Evolutionary conservation across 495 filamentous ascomycete species (phyloP).

Genomic region (Amorphotheca resinae): DNA sequence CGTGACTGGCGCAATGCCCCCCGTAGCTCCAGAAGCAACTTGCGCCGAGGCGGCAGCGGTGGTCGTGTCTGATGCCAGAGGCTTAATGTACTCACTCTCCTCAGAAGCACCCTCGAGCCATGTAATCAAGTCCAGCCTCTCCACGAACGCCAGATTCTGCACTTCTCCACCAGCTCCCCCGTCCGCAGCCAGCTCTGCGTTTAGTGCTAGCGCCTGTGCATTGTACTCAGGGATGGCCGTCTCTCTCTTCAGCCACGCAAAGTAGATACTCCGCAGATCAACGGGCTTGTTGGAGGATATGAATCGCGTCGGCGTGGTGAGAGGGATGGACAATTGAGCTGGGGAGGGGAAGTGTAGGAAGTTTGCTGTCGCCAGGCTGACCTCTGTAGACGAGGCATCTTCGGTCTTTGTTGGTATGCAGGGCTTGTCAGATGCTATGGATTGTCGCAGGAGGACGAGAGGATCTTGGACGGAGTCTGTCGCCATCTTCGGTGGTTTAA

Average conservation of each 20-base stretch:
- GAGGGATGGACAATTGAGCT: constrained; percentile 49
- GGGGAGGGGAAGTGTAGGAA: constrained; percentile 67
- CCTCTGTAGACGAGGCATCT: constrained; percentile 27
- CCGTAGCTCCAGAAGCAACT: constrained; percentile 37
- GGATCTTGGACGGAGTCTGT: constrained; percentile 45
- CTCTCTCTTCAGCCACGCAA: constrained; percentile 88
- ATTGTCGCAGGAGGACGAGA: constrained; percentile 64
- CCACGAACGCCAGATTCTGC: constrained; percentile 77
- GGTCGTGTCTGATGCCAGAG: constrained; percentile 48
- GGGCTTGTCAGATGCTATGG: constrained; percentile 53
- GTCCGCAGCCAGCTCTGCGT: constrained; percentile 57
- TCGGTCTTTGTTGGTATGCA: constrained; percentile 47
- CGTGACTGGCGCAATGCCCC: constrained; percentile 30
- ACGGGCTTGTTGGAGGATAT: constrained; percentile 56
- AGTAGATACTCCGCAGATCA: constrained; percentile 87
- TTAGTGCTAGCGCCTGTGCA: constrained; percentile 63
- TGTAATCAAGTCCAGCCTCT: constrained; percentile 77
- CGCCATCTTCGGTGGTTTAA: constrained; percentile 16
- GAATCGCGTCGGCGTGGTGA: constrained; percentile 76
- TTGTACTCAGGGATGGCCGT: constrained; percentile 81
- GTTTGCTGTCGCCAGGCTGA: constrained; percentile 61
- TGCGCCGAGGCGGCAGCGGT: constrained; percentile 35
- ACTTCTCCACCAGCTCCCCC: constrained; percentile 45
- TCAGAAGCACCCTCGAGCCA: constrained; percentile 86
- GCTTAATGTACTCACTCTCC: constrained; percentile 84